Base-by-base conservation (phyloP, 176 grass and related monocot species). In the Oropetium thomaeum region DNA sequence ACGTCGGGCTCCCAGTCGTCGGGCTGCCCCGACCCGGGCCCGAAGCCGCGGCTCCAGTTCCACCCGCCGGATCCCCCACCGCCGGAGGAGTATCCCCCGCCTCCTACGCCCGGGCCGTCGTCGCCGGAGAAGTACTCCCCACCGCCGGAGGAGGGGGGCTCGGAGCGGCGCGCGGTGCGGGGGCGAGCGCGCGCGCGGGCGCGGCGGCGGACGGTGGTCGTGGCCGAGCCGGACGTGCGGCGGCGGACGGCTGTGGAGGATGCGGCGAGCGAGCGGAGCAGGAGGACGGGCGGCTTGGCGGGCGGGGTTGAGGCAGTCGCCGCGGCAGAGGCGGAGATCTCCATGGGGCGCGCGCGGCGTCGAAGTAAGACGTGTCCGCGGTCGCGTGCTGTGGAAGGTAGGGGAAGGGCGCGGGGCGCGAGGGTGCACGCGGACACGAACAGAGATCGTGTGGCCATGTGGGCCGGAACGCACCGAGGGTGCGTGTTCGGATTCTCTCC, bases 1-100 rank as follows among this genome's bases (percentile, higher is more conserved):
- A 79, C 76, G 32, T 80, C 83, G 5, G 84, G 84, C 40, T 73
- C 67, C 85, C 85, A 88, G 33, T 78, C 85, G 33, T 78, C 85
- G 29, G 67, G 33, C 51, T 54, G 51, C 5, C 79, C 52, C 10
- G 78, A 76, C 25, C 78, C 70, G 34, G 68, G 66, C 4, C 86
- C 70, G 20, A 30, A 45, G 0, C 73, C 58, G 30, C 48, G 16
- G 54, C 42, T 81, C 73, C 82, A 81, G 41, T 5, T 76, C 73
- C 37, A 77, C 38, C 0, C 67, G 0, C 65, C 54, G 2, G n/a
- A n/a, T n/a, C 77, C 68, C 45, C 22, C 53, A 0, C 75, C 62
- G 9, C 76, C 35, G 34, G 19, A n/a, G 22, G 22, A n/a, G n/a
- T n/a, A 55, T 48, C 60, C 61, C 0, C 37, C 33, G 4, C 71